Evolutionary conservation across 148 eudicot species (phyloP).

Genomic region (Cornus florida): DNA sequence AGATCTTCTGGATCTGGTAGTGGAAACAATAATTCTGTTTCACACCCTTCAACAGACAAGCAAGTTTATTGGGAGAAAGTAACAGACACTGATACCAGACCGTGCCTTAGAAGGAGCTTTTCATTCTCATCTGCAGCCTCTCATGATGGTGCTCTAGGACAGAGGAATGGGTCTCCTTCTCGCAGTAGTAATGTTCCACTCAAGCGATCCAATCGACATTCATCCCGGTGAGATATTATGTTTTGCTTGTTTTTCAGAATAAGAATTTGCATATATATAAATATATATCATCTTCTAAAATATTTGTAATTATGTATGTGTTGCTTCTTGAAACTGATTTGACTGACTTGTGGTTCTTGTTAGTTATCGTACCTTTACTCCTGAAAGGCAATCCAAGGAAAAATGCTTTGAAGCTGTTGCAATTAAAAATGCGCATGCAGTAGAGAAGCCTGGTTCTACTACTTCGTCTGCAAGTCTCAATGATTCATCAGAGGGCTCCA

Average conservation of each 20-base stretch:
- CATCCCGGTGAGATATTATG: constrained; percentile 51
- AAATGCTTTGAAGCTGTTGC: constrained; percentile 30
- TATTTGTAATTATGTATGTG: background rate
- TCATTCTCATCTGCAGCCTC: constrained; percentile 77
- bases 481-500: constrained; percentile 57
- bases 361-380: constrained; percentile 56
- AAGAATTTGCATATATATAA: background rate
- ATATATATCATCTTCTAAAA: background rate
- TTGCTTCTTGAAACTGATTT: constrained; percentile 11
- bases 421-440: constrained; percentile 28
- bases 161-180: constrained; percentile 53
- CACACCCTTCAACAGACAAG: constrained; percentile 41
- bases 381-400: constrained; percentile 57
- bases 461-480: constrained; percentile 22
- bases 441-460: constrained; percentile 29
- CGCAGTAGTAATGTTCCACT: constrained; percentile 42
- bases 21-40: constrained; percentile 32
- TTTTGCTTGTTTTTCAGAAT: background rate
- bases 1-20: constrained; percentile 49
- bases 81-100: constrained; percentile 29
- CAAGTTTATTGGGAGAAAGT: constrained; percentile 48
- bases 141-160: constrained; percentile 37
- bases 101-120: constrained; percentile 64
- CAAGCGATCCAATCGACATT: constrained; percentile 31
- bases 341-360: constrained; percentile 7